These are phyloP conservation scores for Eucalyptus caleyi DNA, from an alignment of 345 rosid species.

Conservation along the genomic window DNA sequence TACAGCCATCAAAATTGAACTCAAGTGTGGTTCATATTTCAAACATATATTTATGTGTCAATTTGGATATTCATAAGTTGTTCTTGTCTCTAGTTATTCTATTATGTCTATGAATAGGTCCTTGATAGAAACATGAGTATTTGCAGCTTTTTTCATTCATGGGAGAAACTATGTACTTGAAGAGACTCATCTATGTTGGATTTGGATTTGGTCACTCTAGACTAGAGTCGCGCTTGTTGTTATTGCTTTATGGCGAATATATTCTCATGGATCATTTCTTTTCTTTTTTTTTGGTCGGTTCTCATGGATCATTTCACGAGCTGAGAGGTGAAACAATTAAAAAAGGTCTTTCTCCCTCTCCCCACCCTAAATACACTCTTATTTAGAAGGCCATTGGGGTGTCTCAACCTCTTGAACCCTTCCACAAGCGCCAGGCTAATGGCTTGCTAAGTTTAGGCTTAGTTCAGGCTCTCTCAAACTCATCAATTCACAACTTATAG, in stretches of 20 bases:
- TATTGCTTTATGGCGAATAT: neutral
- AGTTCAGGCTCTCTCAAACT: no score
- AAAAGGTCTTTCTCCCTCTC: neutral
- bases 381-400: no score
- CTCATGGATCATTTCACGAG: neutral
- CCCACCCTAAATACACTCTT: no score
- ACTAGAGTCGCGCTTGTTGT: neutral
- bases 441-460: accelerated
- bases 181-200: neutral
- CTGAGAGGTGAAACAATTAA: neutral
- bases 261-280: neutral
- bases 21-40: neutral
- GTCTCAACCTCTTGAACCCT: accelerated
- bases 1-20: neutral
- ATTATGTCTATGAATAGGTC: neutral
- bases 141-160: neutral
- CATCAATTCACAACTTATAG: no score
- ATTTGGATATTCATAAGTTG: no score
- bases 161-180: neutral
- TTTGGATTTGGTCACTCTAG: neutral
- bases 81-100: neutral
- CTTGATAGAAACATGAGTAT: neutral
- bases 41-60: neutral
- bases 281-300: no score
- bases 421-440: accelerated